Evolutionary conservation across 2,329 filamentous ascomycete species (phyloP).

Genomic region (Nakataea oryzae): DNA sequence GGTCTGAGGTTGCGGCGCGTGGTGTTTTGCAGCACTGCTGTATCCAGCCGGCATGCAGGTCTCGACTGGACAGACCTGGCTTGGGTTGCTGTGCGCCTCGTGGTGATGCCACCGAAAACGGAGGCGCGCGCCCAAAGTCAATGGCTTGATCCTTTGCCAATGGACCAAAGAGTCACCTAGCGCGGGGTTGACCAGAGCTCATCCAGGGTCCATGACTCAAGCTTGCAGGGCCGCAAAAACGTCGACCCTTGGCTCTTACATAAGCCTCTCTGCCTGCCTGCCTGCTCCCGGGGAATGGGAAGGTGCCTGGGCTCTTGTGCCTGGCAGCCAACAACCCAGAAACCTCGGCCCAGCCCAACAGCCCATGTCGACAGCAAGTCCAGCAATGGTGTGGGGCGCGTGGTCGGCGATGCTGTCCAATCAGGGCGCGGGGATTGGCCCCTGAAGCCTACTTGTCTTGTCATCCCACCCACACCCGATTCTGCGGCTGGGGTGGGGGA

Average conservation of each 20-base stretch:
- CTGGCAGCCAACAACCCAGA: neutral
- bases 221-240: no score
- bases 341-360: neutral
- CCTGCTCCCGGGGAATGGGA: no score
- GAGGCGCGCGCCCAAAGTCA: neutral
- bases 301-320: neutral
- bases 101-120: neutral
- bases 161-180: no score
- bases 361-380: neutral
- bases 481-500: no score
- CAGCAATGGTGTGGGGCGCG: neutral
- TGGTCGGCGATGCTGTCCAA: neutral
- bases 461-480: neutral
- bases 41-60: neutral
- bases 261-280: neutral
- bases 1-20: neutral
- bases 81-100: no score
- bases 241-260: neutral
- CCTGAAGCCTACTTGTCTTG: neutral
- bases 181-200: no score
- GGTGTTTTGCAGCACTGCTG: neutral
- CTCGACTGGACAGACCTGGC: no score
- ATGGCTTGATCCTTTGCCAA: no score
- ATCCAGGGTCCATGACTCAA: no score
- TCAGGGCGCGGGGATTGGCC: neutral